These are phyloP conservation scores for Rhododendron molle DNA, from an alignment of 148 eudicot species.

Conservation along the genomic window DNA sequence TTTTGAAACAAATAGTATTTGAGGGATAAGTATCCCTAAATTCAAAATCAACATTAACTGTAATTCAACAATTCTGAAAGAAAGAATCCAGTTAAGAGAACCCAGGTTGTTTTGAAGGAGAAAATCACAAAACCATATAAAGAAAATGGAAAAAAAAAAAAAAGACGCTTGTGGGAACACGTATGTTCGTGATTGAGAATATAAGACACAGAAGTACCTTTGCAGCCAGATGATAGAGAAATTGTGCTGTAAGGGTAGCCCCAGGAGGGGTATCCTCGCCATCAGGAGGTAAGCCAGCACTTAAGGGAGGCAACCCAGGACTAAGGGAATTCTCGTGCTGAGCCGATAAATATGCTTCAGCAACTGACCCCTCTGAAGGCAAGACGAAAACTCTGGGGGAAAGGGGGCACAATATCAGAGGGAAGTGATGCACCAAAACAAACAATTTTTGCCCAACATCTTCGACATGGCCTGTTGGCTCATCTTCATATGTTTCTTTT, in stretches of 20 bases:
- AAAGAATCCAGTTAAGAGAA: not conserved
- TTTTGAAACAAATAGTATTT: not conserved
- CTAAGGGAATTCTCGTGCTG: constrained; percentile 73
- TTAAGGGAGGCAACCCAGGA: constrained; percentile 86
- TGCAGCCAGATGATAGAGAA: constrained; percentile 79
- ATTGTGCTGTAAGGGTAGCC: constrained; percentile 83
- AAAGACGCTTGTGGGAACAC: not conserved
- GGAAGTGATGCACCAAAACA: constrained; percentile 84
- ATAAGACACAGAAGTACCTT: constrained; percentile 42
- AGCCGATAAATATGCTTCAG: constrained; percentile 70
- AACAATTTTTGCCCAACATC: constrained; percentile 34
- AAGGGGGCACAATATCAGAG: constrained; percentile 80
- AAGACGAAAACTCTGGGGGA: constrained; percentile 84
- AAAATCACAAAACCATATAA: not conserved
- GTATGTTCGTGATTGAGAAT: not conserved
- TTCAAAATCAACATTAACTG: not conserved
- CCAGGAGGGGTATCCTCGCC: constrained; percentile 79
- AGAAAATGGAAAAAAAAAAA: not conserved
- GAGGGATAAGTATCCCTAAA: not conserved
- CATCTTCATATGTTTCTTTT: constrained; percentile 31
- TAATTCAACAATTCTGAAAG: not conserved
- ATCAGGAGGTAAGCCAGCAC: constrained; percentile 59
- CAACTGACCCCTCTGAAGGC: constrained; percentile 94
- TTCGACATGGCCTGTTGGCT: constrained; percentile 26
- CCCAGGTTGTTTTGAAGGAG: not conserved